Evolutionary conservation across 768 basidiomycete genomes (phyloP).

Genomic region (Suillus fuscotomentosus): DNA sequence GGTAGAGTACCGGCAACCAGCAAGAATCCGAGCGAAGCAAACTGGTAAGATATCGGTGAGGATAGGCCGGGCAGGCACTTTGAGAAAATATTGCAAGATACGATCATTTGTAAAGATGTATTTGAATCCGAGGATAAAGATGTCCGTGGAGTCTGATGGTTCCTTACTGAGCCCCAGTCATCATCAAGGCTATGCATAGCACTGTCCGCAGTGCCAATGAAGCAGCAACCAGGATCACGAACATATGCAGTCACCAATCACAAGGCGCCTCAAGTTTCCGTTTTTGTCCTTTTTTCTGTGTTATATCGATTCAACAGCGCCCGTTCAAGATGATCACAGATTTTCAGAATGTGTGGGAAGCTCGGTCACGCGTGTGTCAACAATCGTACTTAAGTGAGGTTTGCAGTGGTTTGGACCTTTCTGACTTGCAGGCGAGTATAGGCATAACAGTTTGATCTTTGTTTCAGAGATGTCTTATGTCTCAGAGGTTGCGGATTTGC

Average conservation of each 20-base stretch:
- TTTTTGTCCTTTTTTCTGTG: not conserved
- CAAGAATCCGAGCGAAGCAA: not conserved
- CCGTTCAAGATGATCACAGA: not conserved
- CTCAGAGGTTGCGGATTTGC: conserved; percentile 12
- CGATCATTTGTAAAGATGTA: not conserved
- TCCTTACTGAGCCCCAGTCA: not conserved
- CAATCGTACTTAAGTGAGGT: not conserved
- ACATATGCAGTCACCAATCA: not conserved
- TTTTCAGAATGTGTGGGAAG: not conserved
- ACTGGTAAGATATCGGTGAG: not conserved
- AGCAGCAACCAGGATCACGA: not conserved
- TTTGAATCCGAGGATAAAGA: not conserved
- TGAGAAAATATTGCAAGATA: not conserved
- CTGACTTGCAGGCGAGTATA: not conserved
- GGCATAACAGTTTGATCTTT: not conserved
- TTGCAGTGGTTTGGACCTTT: too few relatives aligned
- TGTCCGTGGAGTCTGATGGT: not conserved
- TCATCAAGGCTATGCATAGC: not conserved
- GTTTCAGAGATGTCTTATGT: not conserved
- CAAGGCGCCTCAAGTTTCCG: not conserved
- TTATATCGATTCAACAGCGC: not conserved
- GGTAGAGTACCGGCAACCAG: not conserved
- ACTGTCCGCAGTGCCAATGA: not conserved
- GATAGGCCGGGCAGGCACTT: not conserved
- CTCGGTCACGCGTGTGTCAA: too few relatives aligned